Percentiles rank a stretch among this genome's conserved stretches.
These are phyloP conservation scores for Polygonum aviculare DNA, from an alignment of 148 eudicot genomes.

Conservation along the genomic window DNA sequence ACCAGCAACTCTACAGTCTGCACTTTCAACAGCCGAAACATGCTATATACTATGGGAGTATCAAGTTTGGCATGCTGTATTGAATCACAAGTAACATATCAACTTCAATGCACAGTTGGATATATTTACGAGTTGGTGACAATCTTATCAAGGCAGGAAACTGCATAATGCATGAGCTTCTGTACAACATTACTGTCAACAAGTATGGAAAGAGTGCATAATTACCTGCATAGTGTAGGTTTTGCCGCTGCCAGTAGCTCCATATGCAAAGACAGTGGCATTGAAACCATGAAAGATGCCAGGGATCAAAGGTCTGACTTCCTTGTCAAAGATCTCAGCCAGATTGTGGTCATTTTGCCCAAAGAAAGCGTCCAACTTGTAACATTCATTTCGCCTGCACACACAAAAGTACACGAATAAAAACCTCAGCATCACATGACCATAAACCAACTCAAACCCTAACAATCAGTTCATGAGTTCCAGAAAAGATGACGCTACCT, in stretches of 20 bases:
- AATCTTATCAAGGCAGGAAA: not conserved
- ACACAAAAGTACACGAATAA: not conserved
- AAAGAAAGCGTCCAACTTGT: conserved; percentile 64
- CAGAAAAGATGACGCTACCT: conserved; percentile 28
- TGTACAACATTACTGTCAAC: not conserved
- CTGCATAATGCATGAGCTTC: not conserved
- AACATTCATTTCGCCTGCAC: conserved; percentile 75
- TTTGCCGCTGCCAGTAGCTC: conserved; percentile 96
- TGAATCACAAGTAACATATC: not conserved
- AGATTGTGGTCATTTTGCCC: conserved; percentile 58
- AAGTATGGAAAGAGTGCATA: not conserved
- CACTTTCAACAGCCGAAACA: not conserved
- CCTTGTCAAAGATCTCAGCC: conserved; percentile 51
- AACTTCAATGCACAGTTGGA: not conserved
- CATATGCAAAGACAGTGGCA: conserved; percentile 85
- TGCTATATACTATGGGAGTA: not conserved
- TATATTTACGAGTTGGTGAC: not conserved
- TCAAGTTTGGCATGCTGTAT: not conserved
- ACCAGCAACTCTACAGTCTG: not conserved
- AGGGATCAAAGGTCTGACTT: conserved; percentile 68
- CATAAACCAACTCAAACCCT: not conserved
- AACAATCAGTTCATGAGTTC: not conserved
- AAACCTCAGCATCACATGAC: not conserved
- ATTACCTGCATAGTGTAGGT: conserved; percentile 93
- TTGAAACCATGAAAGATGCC: conserved; percentile 63